Conservation (phyloP, 2,329 filamentous ascomycete genomes). For the Cadophora malorum region DNA sequence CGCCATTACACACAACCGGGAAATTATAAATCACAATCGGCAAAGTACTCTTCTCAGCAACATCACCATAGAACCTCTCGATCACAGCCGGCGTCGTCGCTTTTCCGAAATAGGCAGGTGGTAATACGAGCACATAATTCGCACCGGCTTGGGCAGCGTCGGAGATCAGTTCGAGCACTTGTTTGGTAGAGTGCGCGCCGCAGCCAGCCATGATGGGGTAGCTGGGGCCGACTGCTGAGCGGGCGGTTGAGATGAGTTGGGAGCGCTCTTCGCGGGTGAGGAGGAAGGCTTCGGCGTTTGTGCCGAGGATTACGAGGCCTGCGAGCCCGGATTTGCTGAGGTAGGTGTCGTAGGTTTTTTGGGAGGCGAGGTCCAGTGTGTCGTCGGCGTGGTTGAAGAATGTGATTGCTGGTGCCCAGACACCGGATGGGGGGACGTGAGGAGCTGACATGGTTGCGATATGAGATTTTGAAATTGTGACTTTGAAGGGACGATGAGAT, state of each 20-base stretch:
- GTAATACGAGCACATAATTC: conserved; percentile 55
- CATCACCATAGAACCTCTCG: conserved; percentile 54
- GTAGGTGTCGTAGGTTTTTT: conserved; percentile 54
- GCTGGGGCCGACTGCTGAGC: conserved; percentile 51
- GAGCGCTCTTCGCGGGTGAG: conserved; percentile 55
- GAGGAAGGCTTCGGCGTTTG: conserved; percentile 57
- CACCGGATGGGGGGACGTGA: conserved; percentile 43
- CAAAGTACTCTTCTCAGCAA: conserved; percentile 50
- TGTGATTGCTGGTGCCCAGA: conserved; percentile 57
- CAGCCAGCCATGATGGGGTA: conserved; percentile 59
- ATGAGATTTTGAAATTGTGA: not conserved
- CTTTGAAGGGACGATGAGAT: not conserved
- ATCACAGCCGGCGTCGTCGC: conserved; percentile 54
- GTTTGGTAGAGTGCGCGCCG: conserved; percentile 56
- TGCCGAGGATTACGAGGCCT: conserved; percentile 56
- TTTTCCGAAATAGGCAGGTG: conserved; percentile 58
- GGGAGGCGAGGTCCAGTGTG: conserved; percentile 50
- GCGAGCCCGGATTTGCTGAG: conserved; percentile 52
- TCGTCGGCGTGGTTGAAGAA: conserved; percentile 55
- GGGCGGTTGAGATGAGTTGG: conserved; percentile 51
- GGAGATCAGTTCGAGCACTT: conserved; percentile 53
- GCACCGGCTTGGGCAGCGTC: conserved; percentile 56
- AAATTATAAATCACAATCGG: conserved; percentile 61
- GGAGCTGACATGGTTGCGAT: conserved; percentile 12
- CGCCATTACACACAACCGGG: conserved; percentile 59